Conservation (phyloP, 495 filamentous ascomycete species). For the Cetradonia linearis region DNA sequence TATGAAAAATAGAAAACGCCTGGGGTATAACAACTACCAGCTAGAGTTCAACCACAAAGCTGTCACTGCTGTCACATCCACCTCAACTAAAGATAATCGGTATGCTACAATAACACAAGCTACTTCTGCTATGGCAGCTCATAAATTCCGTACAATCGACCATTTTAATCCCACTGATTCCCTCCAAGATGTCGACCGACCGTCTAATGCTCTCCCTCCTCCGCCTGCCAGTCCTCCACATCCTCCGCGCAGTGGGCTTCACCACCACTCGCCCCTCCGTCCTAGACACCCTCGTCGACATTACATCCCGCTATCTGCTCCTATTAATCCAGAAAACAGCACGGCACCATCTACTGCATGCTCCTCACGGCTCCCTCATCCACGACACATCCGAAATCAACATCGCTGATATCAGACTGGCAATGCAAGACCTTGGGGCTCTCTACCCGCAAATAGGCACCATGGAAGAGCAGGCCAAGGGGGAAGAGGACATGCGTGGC, state of each 20-base stretch:
- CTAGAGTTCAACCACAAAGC: too few species aligned
- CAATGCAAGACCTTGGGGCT: constrained; percentile 63
- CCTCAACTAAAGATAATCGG: background rate
- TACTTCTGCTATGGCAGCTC: background rate
- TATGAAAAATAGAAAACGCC: too few species aligned
- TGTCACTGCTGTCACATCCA: background rate
- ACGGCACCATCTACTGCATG: constrained; percentile 39
- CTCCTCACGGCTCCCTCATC: background rate
- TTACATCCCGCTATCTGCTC: constrained; percentile 63
- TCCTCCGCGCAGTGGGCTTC: constrained; percentile 79
- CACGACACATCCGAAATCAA: constrained; percentile 22
- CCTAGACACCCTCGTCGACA: constrained; percentile 65
- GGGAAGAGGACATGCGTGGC: constrained; percentile 62
- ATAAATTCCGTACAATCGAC: background rate
- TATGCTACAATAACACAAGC: background rate
- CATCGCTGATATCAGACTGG: constrained; percentile 72
- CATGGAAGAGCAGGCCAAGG: constrained; percentile 47
- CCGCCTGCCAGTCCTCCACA: constrained; percentile 71
- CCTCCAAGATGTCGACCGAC: background rate
- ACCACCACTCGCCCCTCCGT: constrained; percentile 63
- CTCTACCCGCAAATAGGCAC: constrained; percentile 50
- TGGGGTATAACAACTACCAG: too few species aligned
- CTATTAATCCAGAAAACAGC: constrained; percentile 56
- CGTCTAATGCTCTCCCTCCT: constrained; percentile 64
- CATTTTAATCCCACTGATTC: background rate